Evolutionary conservation across 768 basidiomycete species (phyloP), one percentile per base, ranked within the genome.

Genomic region (Lactifluus echinatus): DNA sequence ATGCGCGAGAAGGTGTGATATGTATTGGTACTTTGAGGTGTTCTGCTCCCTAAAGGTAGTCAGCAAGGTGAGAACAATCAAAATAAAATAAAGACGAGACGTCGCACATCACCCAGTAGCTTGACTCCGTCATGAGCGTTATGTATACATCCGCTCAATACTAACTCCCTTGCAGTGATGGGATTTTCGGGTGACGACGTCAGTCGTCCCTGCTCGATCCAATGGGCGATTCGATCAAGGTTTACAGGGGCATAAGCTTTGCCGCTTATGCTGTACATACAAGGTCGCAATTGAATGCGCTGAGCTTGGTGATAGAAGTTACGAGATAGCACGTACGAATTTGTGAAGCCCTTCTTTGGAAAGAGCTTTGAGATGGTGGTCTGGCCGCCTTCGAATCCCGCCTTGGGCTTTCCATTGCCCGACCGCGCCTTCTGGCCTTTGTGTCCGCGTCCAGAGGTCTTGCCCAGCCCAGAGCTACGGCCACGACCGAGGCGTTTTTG

Each of bases 351-450:
- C 46, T 83, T 80, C 75, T 99, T 99, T 5, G 96, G 96, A 67
- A 94, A 89, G 43, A 84, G 75, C 61, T 91, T 85, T 5, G 89
- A 86, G 53, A 98, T 83, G 14, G 95, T 90, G 4, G 95, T 97
- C 70, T 97, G 95, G 61, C 96, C 96, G 68, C 96, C 96, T 71
- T 97, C 96, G 62, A 97, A 99, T 6, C 90, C 85, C 26, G 82
- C 77, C 64, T 79, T 81, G 29, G 81, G 84, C 64, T 91, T 87
- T 4, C 92, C 89, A 57, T 86, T 83, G 2, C 94, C 94, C 4
- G 91, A 83, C 60, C 95, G 83, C 36, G 96, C 86, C 58, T 93
- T 94, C 72, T 95, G 93, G 64, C 96, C 96, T 65, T 99, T 99
- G 71, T 89, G 81, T 72, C 96, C 96, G 54, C 92, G 80, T 63